These are phyloP conservation scores for Colletotrichum tropicicola DNA, from an alignment of 2,329 filamentous ascomycete genomes.

Conservation along the genomic window DNA sequence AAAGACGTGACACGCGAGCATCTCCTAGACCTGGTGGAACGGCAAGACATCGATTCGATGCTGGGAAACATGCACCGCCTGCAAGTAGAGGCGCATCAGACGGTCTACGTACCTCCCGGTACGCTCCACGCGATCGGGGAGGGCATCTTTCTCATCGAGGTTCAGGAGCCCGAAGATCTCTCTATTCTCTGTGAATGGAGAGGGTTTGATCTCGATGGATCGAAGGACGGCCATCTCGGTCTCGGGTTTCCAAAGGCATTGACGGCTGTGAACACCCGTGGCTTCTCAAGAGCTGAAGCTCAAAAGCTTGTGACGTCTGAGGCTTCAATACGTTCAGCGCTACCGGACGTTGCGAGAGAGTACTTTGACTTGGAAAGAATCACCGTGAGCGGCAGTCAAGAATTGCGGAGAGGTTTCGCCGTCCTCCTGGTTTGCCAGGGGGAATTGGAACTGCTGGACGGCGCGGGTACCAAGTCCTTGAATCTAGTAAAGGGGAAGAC, in stretches of 20 bases:
- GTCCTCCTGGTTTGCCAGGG: neutral
- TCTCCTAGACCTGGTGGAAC: conserved; percentile 21
- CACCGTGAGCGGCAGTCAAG: neutral
- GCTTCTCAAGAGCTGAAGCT: neutral
- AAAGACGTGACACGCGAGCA: conserved; percentile 23
- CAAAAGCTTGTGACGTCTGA: neutral
- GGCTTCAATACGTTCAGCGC: neutral
- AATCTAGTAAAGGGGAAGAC: neutral
- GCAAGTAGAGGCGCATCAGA: conserved; percentile 30
- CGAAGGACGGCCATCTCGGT: conserved; percentile 29
- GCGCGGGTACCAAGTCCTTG: neutral
- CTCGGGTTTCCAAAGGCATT: conserved; percentile 30
- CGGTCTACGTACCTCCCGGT: conserved; percentile 32
- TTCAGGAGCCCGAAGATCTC: conserved; percentile 32
- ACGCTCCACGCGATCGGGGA: conserved; percentile 35
- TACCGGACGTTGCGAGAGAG: neutral
- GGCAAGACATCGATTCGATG: conserved; percentile 19
- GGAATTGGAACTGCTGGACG: neutral
- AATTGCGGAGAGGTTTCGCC: neutral
- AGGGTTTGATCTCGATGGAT: conserved; percentile 28
- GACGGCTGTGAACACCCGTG: conserved; percentile 27
- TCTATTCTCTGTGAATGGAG: conserved; percentile 33
- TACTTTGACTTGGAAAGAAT: neutral
- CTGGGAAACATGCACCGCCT: conserved; percentile 31
- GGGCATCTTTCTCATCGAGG: conserved; percentile 32